These are phyloP conservation scores for Fusarium buxicola DNA, from an alignment of 2,329 filamentous ascomycete species.

Conservation along the genomic window DNA sequence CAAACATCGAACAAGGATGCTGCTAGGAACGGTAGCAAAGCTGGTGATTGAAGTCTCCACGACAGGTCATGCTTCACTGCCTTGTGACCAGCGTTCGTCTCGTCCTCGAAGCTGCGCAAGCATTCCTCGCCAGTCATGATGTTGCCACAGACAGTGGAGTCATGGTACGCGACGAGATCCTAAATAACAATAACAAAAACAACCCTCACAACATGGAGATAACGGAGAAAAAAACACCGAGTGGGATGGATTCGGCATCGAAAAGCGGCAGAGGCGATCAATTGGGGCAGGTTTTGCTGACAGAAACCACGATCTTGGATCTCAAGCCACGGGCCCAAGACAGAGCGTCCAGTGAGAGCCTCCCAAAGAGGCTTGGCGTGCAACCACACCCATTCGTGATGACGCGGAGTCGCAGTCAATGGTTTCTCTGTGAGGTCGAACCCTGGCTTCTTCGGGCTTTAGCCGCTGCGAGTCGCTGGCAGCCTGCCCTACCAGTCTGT, in stretches of 20 bases:
- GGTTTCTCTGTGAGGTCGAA: conserved; percentile 31
- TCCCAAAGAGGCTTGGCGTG: conserved; percentile 36
- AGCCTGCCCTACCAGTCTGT: conserved; percentile 29
- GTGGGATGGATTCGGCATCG: conserved; percentile 26
- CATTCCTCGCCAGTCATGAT: conserved; percentile 17
- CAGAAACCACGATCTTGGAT: conserved; percentile 32
- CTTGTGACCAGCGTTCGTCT: conserved; percentile 24
- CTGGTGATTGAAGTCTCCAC: conserved; percentile 1
- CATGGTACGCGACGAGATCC: conserved; percentile 14
- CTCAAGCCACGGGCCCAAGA: conserved; percentile 21
- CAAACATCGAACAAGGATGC: background rate
- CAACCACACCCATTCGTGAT: conserved; percentile 36
- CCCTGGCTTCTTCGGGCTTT: conserved; percentile 33
- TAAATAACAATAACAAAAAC: conserved; percentile 34
- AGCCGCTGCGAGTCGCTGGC: conserved; percentile 23
- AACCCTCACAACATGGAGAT: conserved; percentile 25
- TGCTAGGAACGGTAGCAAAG: background rate
- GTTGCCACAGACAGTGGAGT: conserved; percentile 34
- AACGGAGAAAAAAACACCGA: conserved; percentile 25
- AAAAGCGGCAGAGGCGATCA: conserved; percentile 19
- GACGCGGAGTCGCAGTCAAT: conserved; percentile 41
- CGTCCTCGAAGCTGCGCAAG: conserved; percentile 20
- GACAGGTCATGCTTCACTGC: conserved; percentile 14
- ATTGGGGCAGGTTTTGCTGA: conserved; percentile 30
- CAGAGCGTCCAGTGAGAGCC: conserved; percentile 17